Evolutionary conservation across 1,284 basidiomycete species (phyloP), one percentile per base, ranked within the genome.

Genomic region (Ceratobasidium sp.): DNA sequence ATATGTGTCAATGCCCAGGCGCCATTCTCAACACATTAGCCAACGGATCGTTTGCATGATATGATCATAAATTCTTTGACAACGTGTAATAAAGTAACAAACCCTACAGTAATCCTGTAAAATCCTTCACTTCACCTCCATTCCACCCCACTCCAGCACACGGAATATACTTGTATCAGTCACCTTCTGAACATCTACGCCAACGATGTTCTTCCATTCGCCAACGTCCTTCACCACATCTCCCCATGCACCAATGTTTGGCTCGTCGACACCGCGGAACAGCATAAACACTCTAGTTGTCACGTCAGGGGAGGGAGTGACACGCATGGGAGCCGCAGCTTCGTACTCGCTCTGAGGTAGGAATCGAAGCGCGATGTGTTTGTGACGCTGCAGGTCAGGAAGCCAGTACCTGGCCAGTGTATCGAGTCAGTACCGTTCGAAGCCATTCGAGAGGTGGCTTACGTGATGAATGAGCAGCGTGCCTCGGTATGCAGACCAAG

Each of bases 261-360:
- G 76, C 23, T 78, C 75, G 0, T 72, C 45, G 9, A 85, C 77
- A 3, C 82, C 83, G n/a, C 78, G 77, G 78, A 84, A 85, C 12
- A 85, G 76, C 82, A 86, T 83, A 74, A 85, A 85, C 1, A 86
- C 78, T 4, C 84, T 80, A 0, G 80, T 83, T 8, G 83, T 77
- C 34, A 83, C 78, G 72, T 84, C 83, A 16, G 84, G 84, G 30
- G 72, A 32, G 0, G 85, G 84, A 0, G 72, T 73, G 41, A 85
- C 75, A 5, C 76, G 75, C 21, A 85, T 77, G 1, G 77, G 78
- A 0, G 83, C 84, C 0, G 83, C 81, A 8, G 71, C 70, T 70
- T 81, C 82, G 75, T 84, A 85, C 26, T 78, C 78, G 0, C 72
- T 73, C 73, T 85, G 85, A 1, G 83, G 79, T 1, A 85, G 61